Evolutionary conservation across 306 rosid species (phyloP), one percentile per base, ranked within the genome.

Genomic region (Lathyrus sativus): DNA sequence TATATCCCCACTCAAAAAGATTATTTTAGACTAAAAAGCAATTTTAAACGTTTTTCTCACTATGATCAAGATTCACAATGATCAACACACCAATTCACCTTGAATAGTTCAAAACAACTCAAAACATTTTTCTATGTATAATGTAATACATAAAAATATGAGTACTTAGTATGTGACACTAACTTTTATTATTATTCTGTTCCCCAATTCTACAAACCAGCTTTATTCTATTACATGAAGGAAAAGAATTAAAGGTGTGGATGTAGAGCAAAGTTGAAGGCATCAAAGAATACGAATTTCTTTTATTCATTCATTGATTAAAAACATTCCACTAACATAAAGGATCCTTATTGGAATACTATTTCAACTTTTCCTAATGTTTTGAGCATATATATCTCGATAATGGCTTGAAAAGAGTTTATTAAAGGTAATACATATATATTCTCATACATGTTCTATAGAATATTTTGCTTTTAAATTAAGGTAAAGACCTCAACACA

Each of bases 281-380:
- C 45, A 83, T 81, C 88, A 75, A 85, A 70, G 96, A 89, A 89
- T 87, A 81, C 82, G 82, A 87, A 83, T 85, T 83, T 81, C 68
- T 76, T 66, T 77, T 57, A 70, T 62, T 65, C 55, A 43, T 13
- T 50, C 19, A 45, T 51, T 44, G 74, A 69, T 39, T 39, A 26
- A 70, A 74, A 72, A 68, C 75, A 74, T 76, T 76, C 86, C 92
- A 81, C 88, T 73, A 63, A 65, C 74, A 75, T 74, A 84, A 80
- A 64, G 79, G 61, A 65, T 61, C 76, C 74, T 63, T 67, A 79
- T 64, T 82, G 74, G 39, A 65, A 62, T 65, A 74, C 53, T 46
- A 56, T 80, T 75, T 78, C 39, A 73, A 71, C 84, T 80, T 84
- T 82, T 60, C 74, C 55, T 53, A 22, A 24, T 46, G 62, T 68